Base-by-base conservation (phyloP, 192 early-diverging fungal species). In the Jimgerdemannia flammicorona region DNA sequence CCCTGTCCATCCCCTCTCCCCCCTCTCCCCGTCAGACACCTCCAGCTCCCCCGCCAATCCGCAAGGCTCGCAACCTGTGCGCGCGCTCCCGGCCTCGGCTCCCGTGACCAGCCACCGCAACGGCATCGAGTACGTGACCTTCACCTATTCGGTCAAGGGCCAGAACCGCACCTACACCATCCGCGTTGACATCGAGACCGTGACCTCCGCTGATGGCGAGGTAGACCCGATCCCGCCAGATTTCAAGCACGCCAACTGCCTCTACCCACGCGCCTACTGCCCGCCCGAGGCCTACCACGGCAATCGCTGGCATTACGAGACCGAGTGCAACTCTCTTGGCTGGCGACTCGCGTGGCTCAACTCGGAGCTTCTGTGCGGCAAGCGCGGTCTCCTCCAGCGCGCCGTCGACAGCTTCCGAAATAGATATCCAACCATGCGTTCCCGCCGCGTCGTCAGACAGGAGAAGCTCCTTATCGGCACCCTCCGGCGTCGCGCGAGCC, bases 291-390 rank as follows among this genome's bases (percentile, higher is more conserved):
- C 78, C 9, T 92, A 95, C 69, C 78, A 79, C 3, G 93, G 93
- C n/a, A 93, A 93, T 74, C 86, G 93, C 6, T 95, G 91, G 90
- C 77, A 84, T 4, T 95, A 95, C 74, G 93, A 95, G 74, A 93
- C 87, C 1, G 84, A 87, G 59, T 93, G 92, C 76, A 95, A 95
- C 73, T 74, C 70, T 20, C 76, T 93, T 17, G 92, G 92, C 4
- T 95, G 93, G 93, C 83, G 89, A 49, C 83, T 95, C 40, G 84
- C 88, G 20, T 90, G 83, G 73, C 81, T 93, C 8, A 95, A 93
- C 74, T 81, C 81, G 65, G 85, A 89, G 43, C 70, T 83, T 67
- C 79, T 93, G 8, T 76, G 80, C 29, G 91, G 84, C 2, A 79
- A 86, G 6, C 81, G 93, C 14, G 93, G 93, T n/a, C 78, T 95